Evolutionary conservation across 148 eudicot species (phyloP).

Genomic region (Chenopodium quinoa): DNA sequence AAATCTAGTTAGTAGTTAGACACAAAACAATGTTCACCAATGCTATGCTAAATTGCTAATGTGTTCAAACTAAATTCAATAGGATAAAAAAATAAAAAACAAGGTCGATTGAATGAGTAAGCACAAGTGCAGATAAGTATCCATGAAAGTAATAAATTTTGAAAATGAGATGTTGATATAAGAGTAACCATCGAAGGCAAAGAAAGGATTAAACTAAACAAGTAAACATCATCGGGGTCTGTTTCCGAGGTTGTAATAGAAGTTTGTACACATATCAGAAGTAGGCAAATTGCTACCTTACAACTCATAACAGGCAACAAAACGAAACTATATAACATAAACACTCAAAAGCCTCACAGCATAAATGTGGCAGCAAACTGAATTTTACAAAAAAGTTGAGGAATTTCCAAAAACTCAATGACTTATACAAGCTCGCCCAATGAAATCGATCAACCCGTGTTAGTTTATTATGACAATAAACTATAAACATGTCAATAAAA

Average conservation of each 20-base stretch:
- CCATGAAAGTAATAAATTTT: not conserved
- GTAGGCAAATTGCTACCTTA: conserved; percentile 26
- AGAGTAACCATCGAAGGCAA: not conserved
- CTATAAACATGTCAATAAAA: too few species aligned
- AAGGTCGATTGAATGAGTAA: not conserved
- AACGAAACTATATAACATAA: not conserved
- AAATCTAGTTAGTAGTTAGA: too few species aligned
- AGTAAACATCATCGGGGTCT: conserved; percentile 27
- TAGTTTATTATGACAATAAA: not conserved
- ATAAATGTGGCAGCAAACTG: not conserved
- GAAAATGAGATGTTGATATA: not conserved
- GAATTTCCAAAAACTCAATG: not conserved
- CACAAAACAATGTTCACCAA: too few species aligned
- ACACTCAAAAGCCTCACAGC: not conserved
- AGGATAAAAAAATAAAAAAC: not conserved
- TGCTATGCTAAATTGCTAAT: too few species aligned
- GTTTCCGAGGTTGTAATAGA: conserved; percentile 35
- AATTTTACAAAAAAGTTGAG: not conserved
- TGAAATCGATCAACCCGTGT: not conserved
- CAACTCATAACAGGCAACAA: conserved; percentile 31
- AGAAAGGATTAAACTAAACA: conserved; percentile 41
- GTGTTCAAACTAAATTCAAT: too few species aligned
- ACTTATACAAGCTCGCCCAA: not conserved
- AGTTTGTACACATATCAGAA: conserved; percentile 33
- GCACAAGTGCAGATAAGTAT: not conserved